Conservation (phyloP, 2,329 filamentous ascomycete species). For the Fusarium nelsonii region DNA sequence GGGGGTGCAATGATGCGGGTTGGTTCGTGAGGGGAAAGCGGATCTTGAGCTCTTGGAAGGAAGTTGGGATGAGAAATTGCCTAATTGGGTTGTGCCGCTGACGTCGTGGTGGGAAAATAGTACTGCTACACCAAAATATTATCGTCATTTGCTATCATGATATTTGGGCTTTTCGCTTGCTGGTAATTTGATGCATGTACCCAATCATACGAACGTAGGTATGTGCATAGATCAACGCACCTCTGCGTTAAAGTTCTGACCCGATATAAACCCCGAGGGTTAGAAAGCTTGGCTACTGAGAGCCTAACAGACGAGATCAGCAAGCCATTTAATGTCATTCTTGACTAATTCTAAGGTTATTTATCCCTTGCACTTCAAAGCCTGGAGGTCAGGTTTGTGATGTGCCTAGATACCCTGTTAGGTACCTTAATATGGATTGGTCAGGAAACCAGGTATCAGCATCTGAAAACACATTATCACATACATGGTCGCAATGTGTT, state of each 20-base stretch:
- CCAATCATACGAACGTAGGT: background rate
- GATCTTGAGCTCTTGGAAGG: conserved; percentile 28
- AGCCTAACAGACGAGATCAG: background rate
- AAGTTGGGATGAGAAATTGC: conserved; percentile 33
- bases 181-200: too few species aligned
- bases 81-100: conserved; percentile 21
- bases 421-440: too few species aligned
- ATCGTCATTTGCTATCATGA: background rate
- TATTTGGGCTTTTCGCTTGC: background rate
- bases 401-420: too few species aligned
- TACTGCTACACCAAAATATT: background rate
- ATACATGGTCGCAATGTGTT: too few species aligned
- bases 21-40: conserved; percentile 42
- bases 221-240: background rate
- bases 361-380: too few species aligned
- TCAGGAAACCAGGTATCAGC: too few species aligned
- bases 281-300: background rate
- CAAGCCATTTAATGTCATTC: background rate
- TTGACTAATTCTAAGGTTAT: background rate
- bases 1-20: conserved; percentile 31
- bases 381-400: too few species aligned
- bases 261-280: too few species aligned
- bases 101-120: conserved; percentile 9
- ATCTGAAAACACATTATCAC: too few species aligned
- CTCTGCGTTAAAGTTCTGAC: background rate